Conservation (phyloP, 1,139 yeast species). For the Hanseniaspora uvarum region DNA sequence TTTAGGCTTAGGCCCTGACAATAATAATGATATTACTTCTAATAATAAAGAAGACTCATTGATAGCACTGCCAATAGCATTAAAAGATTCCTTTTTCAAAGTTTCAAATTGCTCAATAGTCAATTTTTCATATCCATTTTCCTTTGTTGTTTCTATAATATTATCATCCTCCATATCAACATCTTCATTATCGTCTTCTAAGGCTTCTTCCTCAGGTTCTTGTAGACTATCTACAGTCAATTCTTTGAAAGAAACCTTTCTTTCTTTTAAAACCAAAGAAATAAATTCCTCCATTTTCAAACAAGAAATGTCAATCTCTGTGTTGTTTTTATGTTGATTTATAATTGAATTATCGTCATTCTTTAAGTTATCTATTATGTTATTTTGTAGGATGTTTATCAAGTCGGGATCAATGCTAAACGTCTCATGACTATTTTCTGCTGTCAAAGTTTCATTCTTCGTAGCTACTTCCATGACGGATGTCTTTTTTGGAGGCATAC, state of each 20-base stretch:
- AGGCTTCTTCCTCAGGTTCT: neutral
- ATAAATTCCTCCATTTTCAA: constrained; percentile 8
- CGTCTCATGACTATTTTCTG: neutral
- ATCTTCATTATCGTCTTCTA: neutral
- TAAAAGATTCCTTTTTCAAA: constrained; percentile 47
- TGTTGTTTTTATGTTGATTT: neutral
- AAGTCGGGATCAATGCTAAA: constrained; percentile 13
- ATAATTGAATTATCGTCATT: neutral
- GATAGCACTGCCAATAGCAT: constrained; percentile 54
- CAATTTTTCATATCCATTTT: constrained; percentile 17
- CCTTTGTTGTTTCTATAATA: neutral
- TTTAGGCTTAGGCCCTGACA: constrained; percentile 75
- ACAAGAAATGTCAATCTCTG: neutral
- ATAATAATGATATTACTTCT: constrained; percentile 73
- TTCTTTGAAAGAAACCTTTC: constrained; percentile 10
- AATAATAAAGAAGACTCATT: constrained; percentile 82
- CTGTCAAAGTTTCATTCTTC: neutral
- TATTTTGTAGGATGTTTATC: constrained; percentile 4
- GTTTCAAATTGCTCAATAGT: constrained; percentile 44
- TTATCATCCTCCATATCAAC: constrained; percentile 3
- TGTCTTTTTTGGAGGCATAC: neutral
- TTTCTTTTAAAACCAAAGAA: constrained; percentile 12
- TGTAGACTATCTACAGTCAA: neutral
- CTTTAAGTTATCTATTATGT: neutral
- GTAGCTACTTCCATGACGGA: neutral